Evolutionary conservation across 768 basidiomycete species (phyloP), one percentile per base, ranked within the genome.

Genomic region (Psilocybe tampanensis): DNA sequence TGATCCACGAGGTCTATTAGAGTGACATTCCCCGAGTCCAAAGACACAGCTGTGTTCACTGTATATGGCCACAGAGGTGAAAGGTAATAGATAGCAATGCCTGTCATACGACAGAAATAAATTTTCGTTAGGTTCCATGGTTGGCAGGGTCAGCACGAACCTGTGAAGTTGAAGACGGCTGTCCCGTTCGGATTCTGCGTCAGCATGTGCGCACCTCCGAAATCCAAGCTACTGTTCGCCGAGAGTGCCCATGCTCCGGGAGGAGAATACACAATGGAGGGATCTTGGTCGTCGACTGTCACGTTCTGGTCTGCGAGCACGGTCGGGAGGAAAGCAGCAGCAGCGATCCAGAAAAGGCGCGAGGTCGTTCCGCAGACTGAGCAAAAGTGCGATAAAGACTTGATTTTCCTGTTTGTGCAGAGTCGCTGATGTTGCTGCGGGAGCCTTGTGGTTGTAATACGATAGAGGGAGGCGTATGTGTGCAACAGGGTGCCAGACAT

Each of bases 51-150:
- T 1, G 77, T 77, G 50, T 67, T 75, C 43, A 80, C 79, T 11
- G 55, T 52, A 64, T 78, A 80, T 15, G 80, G 80, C 79, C 79
- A 82, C 7, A 73, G 66, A 12, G 80, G 78, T 0, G 74, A 74
- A 42, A 78, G 57, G 56, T 76, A 78, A 47, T 76, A 80, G 17
- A 82, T 68, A 1, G 76, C 76, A 6, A 74, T 70, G 24, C 79
- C 80, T 80, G 54, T 9, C 34, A 50, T 19, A 21, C 24, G 34
- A 45, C 29, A 18, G 22, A 53, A 42, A 13, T 13, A 39, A 3
- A 13, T 6, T 39, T 39, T 13, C 6, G 36, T 29, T 29, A 29
- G 4, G 29, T 13, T 39, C 12, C 36, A 13, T 39, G 36, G 12
- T 15, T 8, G 36, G 36, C 36, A n/a, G 36, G n/a, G 36, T 39